phyloP scores from a whole-genome alignment of 176 grass and related monocot genomes.

The Oryza australiensis region DNA sequence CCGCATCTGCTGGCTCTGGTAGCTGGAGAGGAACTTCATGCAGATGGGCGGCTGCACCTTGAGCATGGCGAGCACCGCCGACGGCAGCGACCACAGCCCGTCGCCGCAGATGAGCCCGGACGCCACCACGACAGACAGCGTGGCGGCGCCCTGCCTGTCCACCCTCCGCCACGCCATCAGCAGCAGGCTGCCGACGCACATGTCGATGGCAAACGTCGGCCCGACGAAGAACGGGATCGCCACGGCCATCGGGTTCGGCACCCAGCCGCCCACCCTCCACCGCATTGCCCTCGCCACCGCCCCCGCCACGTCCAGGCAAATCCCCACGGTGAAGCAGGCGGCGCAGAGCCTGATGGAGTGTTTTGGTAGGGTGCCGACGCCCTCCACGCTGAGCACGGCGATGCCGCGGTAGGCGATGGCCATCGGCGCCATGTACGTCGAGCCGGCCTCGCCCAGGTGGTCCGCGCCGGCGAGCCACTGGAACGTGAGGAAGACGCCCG shows the following conservation, averaged over 20 bases:
- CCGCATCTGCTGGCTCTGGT: slow-evolving; percentile 18
- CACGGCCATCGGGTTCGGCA: slow-evolving; percentile 55
- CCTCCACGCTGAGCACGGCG: slow-evolving; percentile 33
- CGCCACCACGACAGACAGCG: slow-evolving; percentile 21
- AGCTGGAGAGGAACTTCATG: slow-evolving; percentile 44
- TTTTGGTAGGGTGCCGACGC: slow-evolving; percentile 26
- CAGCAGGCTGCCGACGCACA: slow-evolving; percentile 41
- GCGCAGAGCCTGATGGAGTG: slow-evolving; percentile 25
- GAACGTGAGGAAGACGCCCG: slow-evolving; percentile 44
- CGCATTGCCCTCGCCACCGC: background rate
- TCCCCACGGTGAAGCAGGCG: background rate
- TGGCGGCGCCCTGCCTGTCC: slow-evolving; percentile 5
- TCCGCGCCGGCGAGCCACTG: slow-evolving; percentile 28
- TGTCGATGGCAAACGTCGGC: slow-evolving; percentile 34
- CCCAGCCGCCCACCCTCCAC: slow-evolving; percentile 16
- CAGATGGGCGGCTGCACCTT: slow-evolving; percentile 39
- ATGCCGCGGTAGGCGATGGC: slow-evolving; percentile 47
- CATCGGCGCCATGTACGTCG: slow-evolving; percentile 39
- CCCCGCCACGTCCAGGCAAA: background rate
- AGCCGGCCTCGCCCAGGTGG: slow-evolving; percentile 1
- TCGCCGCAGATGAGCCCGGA: slow-evolving; percentile 52
- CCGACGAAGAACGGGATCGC: slow-evolving; percentile 43
- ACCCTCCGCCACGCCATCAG: slow-evolving; percentile 35
- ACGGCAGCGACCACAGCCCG: slow-evolving; percentile 38
- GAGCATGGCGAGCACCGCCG: slow-evolving; percentile 27